phyloP scores from a whole-genome alignment of 2,329 filamentous ascomycete genomes.

The Pezicula neosporulosa region DNA sequence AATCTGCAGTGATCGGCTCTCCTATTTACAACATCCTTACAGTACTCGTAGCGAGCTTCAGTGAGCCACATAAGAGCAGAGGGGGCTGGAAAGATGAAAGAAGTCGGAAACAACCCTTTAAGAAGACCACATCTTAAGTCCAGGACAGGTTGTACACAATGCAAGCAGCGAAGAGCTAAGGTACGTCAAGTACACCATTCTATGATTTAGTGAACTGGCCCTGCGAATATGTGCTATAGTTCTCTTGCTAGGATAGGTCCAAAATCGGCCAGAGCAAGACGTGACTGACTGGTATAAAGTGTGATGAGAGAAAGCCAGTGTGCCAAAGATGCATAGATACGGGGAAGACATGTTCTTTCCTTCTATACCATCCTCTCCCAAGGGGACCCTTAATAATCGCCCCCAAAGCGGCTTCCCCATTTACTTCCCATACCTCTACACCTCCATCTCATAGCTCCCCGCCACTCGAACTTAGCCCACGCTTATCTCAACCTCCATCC shows the following conservation, averaged over 20 bases:
- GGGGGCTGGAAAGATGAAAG: no score
- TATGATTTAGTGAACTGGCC: neutral
- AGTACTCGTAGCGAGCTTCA: no score
- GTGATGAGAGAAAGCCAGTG: slow-evolving; percentile 23
- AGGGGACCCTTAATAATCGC: slow-evolving; percentile 2
- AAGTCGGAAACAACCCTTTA: no score
- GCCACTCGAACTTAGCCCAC: neutral
- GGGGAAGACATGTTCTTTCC: slow-evolving; percentile 21
- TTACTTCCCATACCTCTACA: neutral
- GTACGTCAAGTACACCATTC: neutral
- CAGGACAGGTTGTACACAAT: neutral
- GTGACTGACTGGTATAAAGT: slow-evolving; percentile 10
- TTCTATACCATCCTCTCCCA: slow-evolving; percentile 20
- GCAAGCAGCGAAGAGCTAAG: neutral
- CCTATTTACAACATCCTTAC: no score
- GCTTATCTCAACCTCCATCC: neutral
- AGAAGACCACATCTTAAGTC: neutral
- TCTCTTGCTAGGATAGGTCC: no score
- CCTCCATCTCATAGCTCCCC: neutral
- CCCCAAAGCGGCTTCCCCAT: slow-evolving; percentile 4
- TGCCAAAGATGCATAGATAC: slow-evolving; percentile 22
- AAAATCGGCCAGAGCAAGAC: neutral
- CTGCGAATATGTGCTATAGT: no score
- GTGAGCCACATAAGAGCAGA: no score
- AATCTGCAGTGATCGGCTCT: no score